Evolutionary conservation across 2,329 filamentous ascomycete genomes (phyloP).

Genomic region (Aspergillaceae sp.): DNA sequence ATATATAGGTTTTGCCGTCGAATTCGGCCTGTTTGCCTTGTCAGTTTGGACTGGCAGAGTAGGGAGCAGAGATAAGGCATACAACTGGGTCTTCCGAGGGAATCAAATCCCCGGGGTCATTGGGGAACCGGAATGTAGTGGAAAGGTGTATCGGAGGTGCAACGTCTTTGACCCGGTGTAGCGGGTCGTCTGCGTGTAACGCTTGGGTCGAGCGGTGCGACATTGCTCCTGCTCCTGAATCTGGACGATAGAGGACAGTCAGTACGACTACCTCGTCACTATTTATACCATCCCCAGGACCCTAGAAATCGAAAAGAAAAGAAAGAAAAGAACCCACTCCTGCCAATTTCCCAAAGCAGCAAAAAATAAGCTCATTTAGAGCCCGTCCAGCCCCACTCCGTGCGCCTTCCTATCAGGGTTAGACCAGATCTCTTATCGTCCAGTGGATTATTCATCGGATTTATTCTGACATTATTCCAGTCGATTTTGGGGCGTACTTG

Average conservation of each 20-base stretch:
- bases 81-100: slow-evolving; percentile 45
- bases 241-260: too few species aligned
- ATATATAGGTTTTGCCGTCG: slow-evolving; percentile 52
- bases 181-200: slow-evolving; percentile 70
- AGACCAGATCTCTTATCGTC: not conserved
- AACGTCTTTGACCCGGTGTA: slow-evolving; percentile 67
- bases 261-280: too few species aligned
- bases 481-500: too few species aligned
- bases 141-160: slow-evolving; percentile 84
- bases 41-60: too few species aligned
- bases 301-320: too few species aligned
- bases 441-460: too few species aligned
- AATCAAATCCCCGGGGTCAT: slow-evolving; percentile 58
- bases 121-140: slow-evolving; percentile 76
- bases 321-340: not conserved
- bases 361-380: not conserved
- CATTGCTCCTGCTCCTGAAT: not conserved
- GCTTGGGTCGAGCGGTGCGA: slow-evolving; percentile 27
- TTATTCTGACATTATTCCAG: too few species aligned
- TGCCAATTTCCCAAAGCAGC: not conserved
- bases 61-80: not conserved
- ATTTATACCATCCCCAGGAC: too few species aligned
- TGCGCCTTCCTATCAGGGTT: not conserved
- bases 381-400: not conserved
- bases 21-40: slow-evolving; percentile 9